Conservation (phyloP, 139 green algal genomes). For the Chlamydomonas sphaeroides region DNA sequence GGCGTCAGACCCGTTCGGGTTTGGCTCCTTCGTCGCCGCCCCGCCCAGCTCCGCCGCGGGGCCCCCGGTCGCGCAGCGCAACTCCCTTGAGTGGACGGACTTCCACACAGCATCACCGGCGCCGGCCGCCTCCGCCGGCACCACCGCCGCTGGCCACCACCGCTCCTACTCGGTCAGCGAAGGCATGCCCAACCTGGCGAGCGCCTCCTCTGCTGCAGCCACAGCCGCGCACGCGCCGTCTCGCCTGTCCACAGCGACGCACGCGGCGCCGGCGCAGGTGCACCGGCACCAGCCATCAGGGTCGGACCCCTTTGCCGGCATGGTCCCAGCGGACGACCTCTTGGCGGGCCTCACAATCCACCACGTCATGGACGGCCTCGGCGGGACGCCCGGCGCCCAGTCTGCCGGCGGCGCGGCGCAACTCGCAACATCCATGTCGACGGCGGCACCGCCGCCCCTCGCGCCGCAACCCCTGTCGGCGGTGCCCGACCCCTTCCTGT, state of each 20-base stretch:
- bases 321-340: slow-evolving; percentile 4
- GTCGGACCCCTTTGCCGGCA: slow-evolving; percentile 5
- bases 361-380: slow-evolving; percentile 17
- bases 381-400: neutral
- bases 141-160: neutral
- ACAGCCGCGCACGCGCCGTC: neutral
- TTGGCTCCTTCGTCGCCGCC: slow-evolving; percentile 32
- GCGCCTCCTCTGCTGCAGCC: neutral
- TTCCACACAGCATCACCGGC: slow-evolving; percentile 19
- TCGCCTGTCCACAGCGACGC: neutral
- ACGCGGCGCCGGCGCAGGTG: neutral
- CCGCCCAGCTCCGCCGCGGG: neutral
- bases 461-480: neutral
- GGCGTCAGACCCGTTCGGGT: slow-evolving; percentile 22
- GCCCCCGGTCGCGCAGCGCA: neutral
- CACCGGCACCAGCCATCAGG: neutral
- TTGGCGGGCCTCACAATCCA: slow-evolving; percentile 41
- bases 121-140: neutral
- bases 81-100: slow-evolving; percentile 43
- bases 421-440: neutral
- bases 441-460: neutral
- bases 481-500: neutral
- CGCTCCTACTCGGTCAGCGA: slow-evolving; percentile 32
- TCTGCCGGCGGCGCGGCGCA: neutral
- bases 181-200: neutral